A percentile compares a stretch with the other conserved stretches of the same genome.
These are phyloP conservation scores for Thalassiosira livingstoniorum DNA, from an alignment of 352 stramenopile genomes.

Conservation along the genomic window DNA sequence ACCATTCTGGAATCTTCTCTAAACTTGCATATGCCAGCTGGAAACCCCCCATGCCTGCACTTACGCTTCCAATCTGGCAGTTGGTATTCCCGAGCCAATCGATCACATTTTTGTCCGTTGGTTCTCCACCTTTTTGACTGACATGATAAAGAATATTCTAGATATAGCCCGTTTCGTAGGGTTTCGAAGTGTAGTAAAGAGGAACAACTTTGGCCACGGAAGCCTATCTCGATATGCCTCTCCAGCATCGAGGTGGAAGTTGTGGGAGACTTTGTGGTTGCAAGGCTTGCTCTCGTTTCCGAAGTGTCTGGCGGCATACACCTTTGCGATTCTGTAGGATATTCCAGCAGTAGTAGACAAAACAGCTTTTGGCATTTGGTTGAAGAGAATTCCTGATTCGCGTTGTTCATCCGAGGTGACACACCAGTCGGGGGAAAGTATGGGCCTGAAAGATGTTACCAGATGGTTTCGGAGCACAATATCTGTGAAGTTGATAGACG, in stretches of 20 bases:
- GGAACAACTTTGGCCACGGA: neutral
- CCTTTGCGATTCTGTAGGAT: neutral
- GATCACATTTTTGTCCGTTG: neutral
- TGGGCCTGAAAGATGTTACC: no score
- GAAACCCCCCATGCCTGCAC: constrained; percentile 7
- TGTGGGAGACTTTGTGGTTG: neutral
- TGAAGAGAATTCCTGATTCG: neutral
- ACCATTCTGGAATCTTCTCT: neutral
- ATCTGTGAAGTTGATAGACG: no score
- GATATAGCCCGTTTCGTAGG: neutral
- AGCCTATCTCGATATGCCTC: neutral
- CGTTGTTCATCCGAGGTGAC: neutral
- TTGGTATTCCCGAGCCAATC: neutral
- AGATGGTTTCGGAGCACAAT: no score
- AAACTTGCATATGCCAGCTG: constrained; percentile 17
- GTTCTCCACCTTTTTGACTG: neutral
- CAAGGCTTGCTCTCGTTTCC: neutral
- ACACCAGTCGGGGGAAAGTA: no score
- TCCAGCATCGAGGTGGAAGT: neutral
- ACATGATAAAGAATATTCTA: neutral
- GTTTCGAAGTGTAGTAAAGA: neutral
- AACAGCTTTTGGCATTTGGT: neutral
- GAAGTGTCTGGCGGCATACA: neutral
- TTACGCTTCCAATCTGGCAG: neutral
- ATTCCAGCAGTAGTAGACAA: neutral